phyloP scores from a whole-genome alignment of 1,139 yeast species.

The Martiniozyma asiatica region DNA sequence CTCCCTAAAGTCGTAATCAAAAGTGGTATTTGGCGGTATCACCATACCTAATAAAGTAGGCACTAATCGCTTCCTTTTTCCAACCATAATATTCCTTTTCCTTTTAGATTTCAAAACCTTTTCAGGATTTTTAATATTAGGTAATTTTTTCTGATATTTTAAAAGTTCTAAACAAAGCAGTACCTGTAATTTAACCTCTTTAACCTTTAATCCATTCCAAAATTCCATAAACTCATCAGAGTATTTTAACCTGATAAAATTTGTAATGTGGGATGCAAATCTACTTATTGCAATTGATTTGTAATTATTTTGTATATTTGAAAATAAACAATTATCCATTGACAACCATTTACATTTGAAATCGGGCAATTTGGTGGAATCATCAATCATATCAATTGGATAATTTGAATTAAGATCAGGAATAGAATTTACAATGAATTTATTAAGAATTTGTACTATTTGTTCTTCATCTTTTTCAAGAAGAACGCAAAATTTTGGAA shows the following conservation, averaged over 20 bases:
- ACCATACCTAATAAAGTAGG: constrained; percentile 23
- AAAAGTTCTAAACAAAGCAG: constrained; percentile 18
- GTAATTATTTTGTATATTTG: constrained; percentile 8
- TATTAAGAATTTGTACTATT: constrained; percentile 13
- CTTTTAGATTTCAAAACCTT: constrained; percentile 2
- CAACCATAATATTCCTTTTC: constrained; percentile 12
- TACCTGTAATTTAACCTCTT: constrained; percentile 21
- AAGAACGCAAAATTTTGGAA: constrained; percentile 18
- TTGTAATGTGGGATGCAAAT: no score
- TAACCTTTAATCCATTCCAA: constrained; percentile 11
- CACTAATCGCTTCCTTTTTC: constrained; percentile 19
- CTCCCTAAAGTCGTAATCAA: constrained; percentile 18
- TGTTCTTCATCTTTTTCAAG: constrained; percentile 14
- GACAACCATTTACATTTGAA: constrained; percentile 5
- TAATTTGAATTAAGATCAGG: constrained; percentile 16
- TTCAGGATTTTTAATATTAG: neutral
- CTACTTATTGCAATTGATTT: no score
- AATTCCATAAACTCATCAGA: constrained; percentile 4
- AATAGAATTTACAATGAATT: constrained; percentile 13
- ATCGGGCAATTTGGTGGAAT: neutral
- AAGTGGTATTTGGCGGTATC: constrained; percentile 13
- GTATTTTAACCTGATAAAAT: no score
- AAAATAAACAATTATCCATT: constrained; percentile 6
- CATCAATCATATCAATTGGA: constrained; percentile 1
- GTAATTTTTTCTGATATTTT: constrained; percentile 9